Evolutionary conservation across 805 yeast genomes (phyloP).

Genomic region (Candida bentonensis): DNA sequence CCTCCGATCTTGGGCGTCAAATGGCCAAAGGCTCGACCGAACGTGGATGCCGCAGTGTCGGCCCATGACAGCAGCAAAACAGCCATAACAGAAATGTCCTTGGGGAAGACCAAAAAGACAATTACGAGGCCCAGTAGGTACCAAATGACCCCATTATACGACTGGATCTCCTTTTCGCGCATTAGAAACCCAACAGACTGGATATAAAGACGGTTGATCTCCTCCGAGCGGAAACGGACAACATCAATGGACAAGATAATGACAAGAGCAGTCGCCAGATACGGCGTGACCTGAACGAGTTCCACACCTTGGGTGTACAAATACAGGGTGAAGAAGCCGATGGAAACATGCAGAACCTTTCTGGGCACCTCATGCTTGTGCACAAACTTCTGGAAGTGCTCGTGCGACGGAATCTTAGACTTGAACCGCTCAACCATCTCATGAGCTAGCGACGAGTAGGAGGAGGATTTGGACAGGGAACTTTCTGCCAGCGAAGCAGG

Average conservation of each 20-base stretch:
- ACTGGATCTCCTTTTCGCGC: constrained; percentile 65
- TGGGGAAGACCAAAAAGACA: constrained; percentile 56
- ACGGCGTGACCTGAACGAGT: constrained; percentile 42
- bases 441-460: neutral
- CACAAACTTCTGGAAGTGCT: constrained; percentile 35
- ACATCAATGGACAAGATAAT: constrained; percentile 50
- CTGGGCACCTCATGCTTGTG: constrained; percentile 82
- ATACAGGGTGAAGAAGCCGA: constrained; percentile 68
- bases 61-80: constrained; percentile 86
- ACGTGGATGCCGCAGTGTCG: constrained; percentile 90
- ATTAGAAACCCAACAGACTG: constrained; percentile 62
- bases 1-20: constrained; percentile 64
- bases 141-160: constrained; percentile 77
- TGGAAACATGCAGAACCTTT: constrained; percentile 75
- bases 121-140: constrained; percentile 66
- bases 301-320: constrained; percentile 52
- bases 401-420: constrained; percentile 5
- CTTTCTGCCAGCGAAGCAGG: neutral
- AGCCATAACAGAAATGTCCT: constrained; percentile 68
- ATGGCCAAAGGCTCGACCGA: constrained; percentile 78
- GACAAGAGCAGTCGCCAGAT: constrained; percentile 41
- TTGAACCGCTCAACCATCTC: neutral
- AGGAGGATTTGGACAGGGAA: neutral
- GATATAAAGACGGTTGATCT: constrained; percentile 57
- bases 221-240: constrained; percentile 44